Base-by-base conservation (phyloP, 345 rosid genomes). In the Syzygium aromaticum region DNA sequence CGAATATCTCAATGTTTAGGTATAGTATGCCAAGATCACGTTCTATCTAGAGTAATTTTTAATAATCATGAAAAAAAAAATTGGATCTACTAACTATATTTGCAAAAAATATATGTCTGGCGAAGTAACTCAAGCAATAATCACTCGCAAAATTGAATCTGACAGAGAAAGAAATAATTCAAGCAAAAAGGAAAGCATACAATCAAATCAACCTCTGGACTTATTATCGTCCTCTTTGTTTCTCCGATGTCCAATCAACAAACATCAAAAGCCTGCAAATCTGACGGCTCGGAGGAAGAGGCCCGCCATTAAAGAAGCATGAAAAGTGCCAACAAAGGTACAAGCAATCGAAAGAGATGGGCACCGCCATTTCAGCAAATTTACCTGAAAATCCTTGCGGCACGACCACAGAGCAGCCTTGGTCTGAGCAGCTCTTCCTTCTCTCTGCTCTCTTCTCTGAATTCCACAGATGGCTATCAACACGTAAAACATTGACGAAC, bases 351-450 rank as follows among this genome's bases (percentile, higher is more conserved):
- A 21, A 51, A 10, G 33, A 38, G 5, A 73, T 61, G 27, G 27
- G 23, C 49, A 19, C 49, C 10, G 85, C 38, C 28, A 23, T 86
- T 43, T 21, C 23, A 84, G 80, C 86, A 73, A 84, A 84, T 85
- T 87, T 90, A 97, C 99, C 98, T 89, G 97, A 91, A 87, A 94
- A 89, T 82, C 90, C 91, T 56, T 93, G 93, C 25, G 94, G 97
- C 73, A 92, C 92, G 86, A 92, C 17, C 84, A 88, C 93, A 85
- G 86, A 91, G 64, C 86, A 90, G 84, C 93, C 95, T 51, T 90
- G 91, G 80, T 95, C 98, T 27, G 98, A 94, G 86, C 97, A 93
- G 86, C 96, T 96, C 91, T 92, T 96, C 83, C 98, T 93, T 91
- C 95, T 92, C 86, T 91, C 93, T 27, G 85, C 86, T 67, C 85